These are phyloP conservation scores for Penicillium longicatenatum DNA, from an alignment of 495 filamentous ascomycete genomes.

Conservation along the genomic window DNA sequence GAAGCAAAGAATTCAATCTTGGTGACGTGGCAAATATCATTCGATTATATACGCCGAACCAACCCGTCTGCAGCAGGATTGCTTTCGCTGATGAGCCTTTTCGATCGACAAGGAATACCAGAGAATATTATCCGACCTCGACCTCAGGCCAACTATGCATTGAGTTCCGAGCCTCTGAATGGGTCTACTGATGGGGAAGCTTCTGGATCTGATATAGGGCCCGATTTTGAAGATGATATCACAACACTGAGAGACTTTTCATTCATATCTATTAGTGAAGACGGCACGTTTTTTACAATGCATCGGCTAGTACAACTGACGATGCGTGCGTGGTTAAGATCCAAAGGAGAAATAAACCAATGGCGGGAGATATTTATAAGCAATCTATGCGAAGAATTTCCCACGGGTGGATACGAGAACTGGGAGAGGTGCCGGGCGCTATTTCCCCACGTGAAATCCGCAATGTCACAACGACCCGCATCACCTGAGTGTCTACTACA, in stretches of 20 bases:
- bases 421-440: slow-evolving; percentile 13
- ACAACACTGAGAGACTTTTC: slow-evolving; percentile 39
- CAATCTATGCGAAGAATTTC: slow-evolving; percentile 24
- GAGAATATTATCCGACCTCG: background rate
- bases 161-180: background rate
- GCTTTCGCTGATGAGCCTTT: too few species aligned
- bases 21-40: slow-evolving; percentile 37
- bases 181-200: background rate
- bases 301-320: too few species aligned
- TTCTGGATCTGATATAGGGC: too few species aligned
- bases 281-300: slow-evolving; percentile 15
- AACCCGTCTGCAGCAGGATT: too few species aligned
- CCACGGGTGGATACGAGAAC: background rate
- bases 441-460: too few species aligned
- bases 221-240: too few species aligned
- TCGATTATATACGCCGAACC: slow-evolving; percentile 26
- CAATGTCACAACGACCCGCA: slow-evolving; percentile 16
- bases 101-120: slow-evolving; percentile 13
- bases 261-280: slow-evolving; percentile 34
- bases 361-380: slow-evolving; percentile 36
- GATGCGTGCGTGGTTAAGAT: slow-evolving; percentile 34
- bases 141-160: background rate
- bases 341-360: slow-evolving; percentile 31
- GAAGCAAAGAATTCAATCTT: slow-evolving; percentile 24
- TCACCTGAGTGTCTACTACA: slow-evolving; percentile 9